Evolutionary conservation across 495 filamentous ascomycete genomes (phyloP), one percentile per base, ranked within the genome.

Genomic region (Cetradonia linearis): DNA sequence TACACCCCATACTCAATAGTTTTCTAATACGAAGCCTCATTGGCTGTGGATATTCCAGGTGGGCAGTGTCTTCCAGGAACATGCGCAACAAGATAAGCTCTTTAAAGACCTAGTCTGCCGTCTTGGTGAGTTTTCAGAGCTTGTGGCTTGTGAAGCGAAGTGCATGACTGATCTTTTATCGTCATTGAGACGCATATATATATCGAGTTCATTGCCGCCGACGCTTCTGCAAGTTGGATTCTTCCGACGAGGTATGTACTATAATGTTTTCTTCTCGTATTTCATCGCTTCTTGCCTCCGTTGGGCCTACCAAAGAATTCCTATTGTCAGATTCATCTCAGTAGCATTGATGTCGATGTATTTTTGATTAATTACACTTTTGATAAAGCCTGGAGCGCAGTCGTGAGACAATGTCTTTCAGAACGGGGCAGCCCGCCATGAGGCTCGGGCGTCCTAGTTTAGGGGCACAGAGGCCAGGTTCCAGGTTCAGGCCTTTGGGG

Each of bases 11-110:
- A 14, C 23, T 1, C 47, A 9, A 13, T 53, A 11, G 2, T 30
- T 20, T 36, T 0, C 27, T 48, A 9, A 33, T 3, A 25, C 14
- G 7, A 23, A 20, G n/a, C 25, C 4, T 20, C n/a, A 52, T 4
- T 31, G 30, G n/a, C n/a, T 20, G 11, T 20, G 31, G 7, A n/a
- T 36, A 10, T 20, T 9, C 18, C 40, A 68, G 69, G 63, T 69
- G 20, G 68, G 62, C 25, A 54, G 49, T 14, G 63, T 67, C 16
- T 56, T 46, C 20, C 23, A 65, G 20, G 66, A 58, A 28, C 62
- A 71, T 55, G 69, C 68, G 5, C 53, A 63, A n/a, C 64, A 49
- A 42, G 69, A 71, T 48, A 58, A n/a, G n/a, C n/a, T n/a, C n/a
- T n/a, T n/a, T n/a, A n/a, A n/a, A n/a, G n/a, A n/a, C n/a, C n/a